Percentiles rank a stretch among this genome's conserved stretches.
These are phyloP conservation scores for Aspergillus nomiae DNA, from an alignment of 2,329 filamentous ascomycete species.

Conservation along the genomic window DNA sequence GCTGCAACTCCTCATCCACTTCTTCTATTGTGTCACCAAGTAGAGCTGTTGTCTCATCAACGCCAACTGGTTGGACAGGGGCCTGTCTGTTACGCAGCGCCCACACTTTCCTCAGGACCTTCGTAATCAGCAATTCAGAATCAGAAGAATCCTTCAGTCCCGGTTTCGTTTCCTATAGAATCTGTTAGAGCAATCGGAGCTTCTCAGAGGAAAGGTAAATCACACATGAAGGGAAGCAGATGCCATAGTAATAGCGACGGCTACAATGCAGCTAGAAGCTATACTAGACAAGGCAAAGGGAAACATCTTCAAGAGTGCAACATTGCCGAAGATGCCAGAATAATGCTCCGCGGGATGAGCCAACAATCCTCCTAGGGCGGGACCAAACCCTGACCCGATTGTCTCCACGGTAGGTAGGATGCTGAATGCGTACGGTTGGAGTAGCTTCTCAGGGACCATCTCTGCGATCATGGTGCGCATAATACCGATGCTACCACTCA, in stretches of 20 bases:
- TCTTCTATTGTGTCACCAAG: conserved; percentile 25
- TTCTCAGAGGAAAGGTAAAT: conserved; percentile 30
- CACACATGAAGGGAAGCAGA: conserved; percentile 73
- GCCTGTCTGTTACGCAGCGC: conserved; percentile 23
- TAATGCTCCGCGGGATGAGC: conserved; percentile 77
- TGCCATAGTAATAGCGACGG: conserved; percentile 72
- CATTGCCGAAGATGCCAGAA: conserved; percentile 68
- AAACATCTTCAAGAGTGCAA: conserved; percentile 69
- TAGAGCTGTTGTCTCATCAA: conserved; percentile 33
- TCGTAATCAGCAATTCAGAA: conserved; percentile 73
- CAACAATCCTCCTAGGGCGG: conserved; percentile 82
- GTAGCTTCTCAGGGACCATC: conserved; percentile 80
- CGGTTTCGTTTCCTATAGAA: conserved; percentile 71
- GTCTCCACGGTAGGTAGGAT: conserved; percentile 93
- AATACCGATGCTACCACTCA: conserved; percentile 91
- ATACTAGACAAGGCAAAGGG: conserved; percentile 87
- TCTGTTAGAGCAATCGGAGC: conserved; percentile 1
- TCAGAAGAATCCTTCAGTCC: conserved; percentile 70
- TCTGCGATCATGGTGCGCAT: conserved; percentile 91
- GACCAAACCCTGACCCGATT: conserved; percentile 83
- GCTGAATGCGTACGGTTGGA: conserved; percentile 86
- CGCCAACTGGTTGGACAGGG: conserved; percentile 8
- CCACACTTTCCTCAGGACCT: conserved; percentile 58
- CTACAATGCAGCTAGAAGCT: conserved; percentile 73
- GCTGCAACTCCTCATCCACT: conserved; percentile 3